A percentile compares a stretch with the other conserved stretches of the same genome.
These are phyloP conservation scores for Fusarium phyllophilum DNA, from an alignment of 2,329 filamentous ascomycete genomes.

Conservation along the genomic window DNA sequence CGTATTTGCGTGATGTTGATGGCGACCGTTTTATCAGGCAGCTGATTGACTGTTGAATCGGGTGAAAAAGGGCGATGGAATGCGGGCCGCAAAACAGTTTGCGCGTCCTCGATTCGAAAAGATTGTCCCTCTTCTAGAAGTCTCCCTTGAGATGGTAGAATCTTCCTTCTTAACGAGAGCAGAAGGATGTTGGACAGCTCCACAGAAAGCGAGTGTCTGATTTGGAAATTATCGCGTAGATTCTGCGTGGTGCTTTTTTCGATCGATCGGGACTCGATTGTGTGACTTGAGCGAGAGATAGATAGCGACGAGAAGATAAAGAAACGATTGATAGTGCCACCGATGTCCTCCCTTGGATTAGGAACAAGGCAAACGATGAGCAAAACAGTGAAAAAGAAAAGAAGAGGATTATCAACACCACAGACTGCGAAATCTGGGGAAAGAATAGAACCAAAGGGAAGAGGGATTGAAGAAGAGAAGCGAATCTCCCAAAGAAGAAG, in stretches of 20 bases:
- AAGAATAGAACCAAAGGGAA: not conserved
- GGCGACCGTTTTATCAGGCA: constrained; percentile 17
- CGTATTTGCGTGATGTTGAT: not conserved
- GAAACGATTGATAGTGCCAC: constrained; percentile 25
- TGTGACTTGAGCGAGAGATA: constrained; percentile 28
- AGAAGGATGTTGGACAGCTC: not conserved
- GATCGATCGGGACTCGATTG: constrained; percentile 28
- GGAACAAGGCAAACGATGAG: constrained; percentile 10
- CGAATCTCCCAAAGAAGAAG: not conserved
- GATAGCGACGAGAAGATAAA: not conserved
- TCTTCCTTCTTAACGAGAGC: constrained; percentile 20
- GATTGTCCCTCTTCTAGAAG: not conserved
- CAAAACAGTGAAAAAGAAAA: constrained; percentile 17
- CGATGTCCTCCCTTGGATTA: constrained; percentile 8
- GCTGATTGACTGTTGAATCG: constrained; percentile 15
- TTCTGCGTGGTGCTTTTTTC: constrained; percentile 12
- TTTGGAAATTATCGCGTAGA: constrained; percentile 7
- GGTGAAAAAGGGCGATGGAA: constrained; percentile 25
- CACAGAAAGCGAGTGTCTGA: not conserved
- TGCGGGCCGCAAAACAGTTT: constrained; percentile 33
- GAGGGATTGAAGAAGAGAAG: constrained; percentile 35
- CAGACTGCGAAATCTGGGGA: constrained; percentile 18
- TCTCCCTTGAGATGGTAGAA: not conserved
- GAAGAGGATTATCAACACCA: constrained; percentile 21
- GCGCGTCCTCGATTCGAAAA: constrained; percentile 22